Evolutionary conservation across 1,139 yeast species (phyloP).

Genomic region (Sugiyamaella neomexicana): DNA sequence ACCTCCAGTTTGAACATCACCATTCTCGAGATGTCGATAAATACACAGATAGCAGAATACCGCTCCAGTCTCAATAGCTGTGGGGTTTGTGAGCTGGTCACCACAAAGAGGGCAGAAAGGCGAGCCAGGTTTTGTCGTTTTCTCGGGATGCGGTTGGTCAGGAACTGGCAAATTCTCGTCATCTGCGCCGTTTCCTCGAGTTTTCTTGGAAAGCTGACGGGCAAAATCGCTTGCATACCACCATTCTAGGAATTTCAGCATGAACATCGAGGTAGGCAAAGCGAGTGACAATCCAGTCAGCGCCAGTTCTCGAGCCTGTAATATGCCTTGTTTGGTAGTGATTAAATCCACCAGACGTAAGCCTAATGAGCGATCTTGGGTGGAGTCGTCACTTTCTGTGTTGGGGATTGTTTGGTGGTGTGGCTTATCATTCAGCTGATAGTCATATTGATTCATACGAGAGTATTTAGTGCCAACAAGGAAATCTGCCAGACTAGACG

Average conservation of each 20-base stretch:
- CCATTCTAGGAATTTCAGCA: slow-evolving; percentile 90
- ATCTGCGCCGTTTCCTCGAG: slow-evolving; percentile 47
- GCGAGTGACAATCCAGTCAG: slow-evolving; percentile 41
- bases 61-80: slow-evolving; percentile 86
- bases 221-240: slow-evolving; percentile 85
- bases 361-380: slow-evolving; percentile 12
- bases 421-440: slow-evolving; percentile 45
- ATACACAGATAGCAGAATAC: slow-evolving; percentile 91
- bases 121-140: neutral
- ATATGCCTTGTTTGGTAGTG: slow-evolving; percentile 27
- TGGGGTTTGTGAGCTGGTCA: slow-evolving; percentile 67
- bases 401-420: no score
- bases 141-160: slow-evolving; percentile 22
- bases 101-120: slow-evolving; percentile 70
- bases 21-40: slow-evolving; percentile 56
- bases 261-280: slow-evolving; percentile 82
- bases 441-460: slow-evolving; percentile 64
- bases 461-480: slow-evolving; percentile 67
- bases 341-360: slow-evolving; percentile 24
- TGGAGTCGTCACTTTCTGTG: no score
- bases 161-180: slow-evolving; percentile 56
- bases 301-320: slow-evolving; percentile 43
- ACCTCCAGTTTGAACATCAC: slow-evolving; percentile 55
- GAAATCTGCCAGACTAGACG: slow-evolving; percentile 64
- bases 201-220: slow-evolving; percentile 55